Conservation (phyloP, 352 stramenopile genomes). For the Pythium sukuiense region DNA sequence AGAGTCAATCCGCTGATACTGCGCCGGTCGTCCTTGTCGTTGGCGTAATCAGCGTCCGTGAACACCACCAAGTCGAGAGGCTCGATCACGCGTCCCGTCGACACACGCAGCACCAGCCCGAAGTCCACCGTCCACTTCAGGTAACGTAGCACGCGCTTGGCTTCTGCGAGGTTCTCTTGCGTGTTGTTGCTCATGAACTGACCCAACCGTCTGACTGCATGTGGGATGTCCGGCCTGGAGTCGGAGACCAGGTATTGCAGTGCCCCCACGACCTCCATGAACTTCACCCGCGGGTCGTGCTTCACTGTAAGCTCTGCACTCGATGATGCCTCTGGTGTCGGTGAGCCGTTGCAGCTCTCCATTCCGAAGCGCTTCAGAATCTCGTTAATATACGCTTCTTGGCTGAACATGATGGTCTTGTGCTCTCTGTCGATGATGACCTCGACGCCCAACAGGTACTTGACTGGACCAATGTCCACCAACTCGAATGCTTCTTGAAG, state of each 20-base stretch:
- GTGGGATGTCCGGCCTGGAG: slow-evolving; percentile 27
- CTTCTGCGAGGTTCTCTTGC: slow-evolving; percentile 1
- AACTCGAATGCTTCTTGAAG: no score
- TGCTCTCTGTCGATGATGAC: no score
- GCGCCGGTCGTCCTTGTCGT: slow-evolving; percentile 21
- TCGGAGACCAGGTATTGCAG: slow-evolving; percentile 29
- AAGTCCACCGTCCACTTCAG: slow-evolving; percentile 5
- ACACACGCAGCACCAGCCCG: background rate
- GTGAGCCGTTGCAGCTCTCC: no score
- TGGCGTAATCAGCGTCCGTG: slow-evolving; percentile 31
- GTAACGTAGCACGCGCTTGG: slow-evolving; percentile 18
- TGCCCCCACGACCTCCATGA: slow-evolving; percentile 15
- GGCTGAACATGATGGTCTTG: no score
- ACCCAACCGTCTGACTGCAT: slow-evolving; percentile 15
- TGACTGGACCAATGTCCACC: no score
- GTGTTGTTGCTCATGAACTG: slow-evolving; percentile 15
- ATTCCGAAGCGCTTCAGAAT: no score
- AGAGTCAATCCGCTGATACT: slow-evolving; percentile 30
- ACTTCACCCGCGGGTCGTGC: background rate
- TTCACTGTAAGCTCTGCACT: no score
- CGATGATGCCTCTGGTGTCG: no score
- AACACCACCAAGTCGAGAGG: slow-evolving; percentile 8
- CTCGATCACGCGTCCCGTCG: background rate
- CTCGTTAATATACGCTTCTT: no score
- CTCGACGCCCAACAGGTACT: no score